Evolutionary conservation across 1,284 basidiomycete species (phyloP).

Genomic region (Amylostereum areolatum): DNA sequence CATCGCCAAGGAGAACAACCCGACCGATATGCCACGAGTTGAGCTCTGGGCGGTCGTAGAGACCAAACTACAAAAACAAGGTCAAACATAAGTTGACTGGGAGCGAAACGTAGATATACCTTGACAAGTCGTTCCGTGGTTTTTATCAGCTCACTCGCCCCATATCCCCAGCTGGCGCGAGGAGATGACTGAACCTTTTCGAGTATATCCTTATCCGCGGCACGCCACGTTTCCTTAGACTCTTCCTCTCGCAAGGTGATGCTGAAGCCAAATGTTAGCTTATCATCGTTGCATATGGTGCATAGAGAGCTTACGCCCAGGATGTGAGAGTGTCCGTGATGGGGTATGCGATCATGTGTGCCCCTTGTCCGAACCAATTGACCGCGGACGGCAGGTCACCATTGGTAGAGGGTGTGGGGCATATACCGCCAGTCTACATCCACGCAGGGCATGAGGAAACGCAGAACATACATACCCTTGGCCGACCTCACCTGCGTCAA

Average conservation of each 20-base stretch:
- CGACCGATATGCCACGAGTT: conserved; percentile 34
- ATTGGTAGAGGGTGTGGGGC: conserved; percentile 21
- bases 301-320: conserved; percentile 32
- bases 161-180: conserved; percentile 28
- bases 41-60: conserved; percentile 41
- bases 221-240: conserved; percentile 36
- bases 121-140: conserved; percentile 32
- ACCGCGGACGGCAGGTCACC: conserved; percentile 16
- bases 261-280: conserved; percentile 16
- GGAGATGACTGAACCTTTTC: conserved; percentile 25
- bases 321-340: conserved; percentile 25
- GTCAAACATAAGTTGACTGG: neutral
- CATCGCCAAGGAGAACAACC: conserved; percentile 27
- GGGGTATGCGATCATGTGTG: conserved; percentile 35
- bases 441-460: neutral
- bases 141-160: conserved; percentile 30
- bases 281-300: neutral
- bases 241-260: conserved; percentile 33
- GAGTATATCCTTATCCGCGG: conserved; percentile 26
- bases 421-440: conserved; percentile 29
- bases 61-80: conserved; percentile 28
- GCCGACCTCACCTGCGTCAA: conserved; percentile 29
- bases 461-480: neutral
- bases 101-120: conserved; percentile 17
- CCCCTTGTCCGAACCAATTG: conserved; percentile 32